These are phyloP conservation scores for Plasmodium fragile DNA, from an alignment of 169 alveolate species.

Conservation along the genomic window DNA sequence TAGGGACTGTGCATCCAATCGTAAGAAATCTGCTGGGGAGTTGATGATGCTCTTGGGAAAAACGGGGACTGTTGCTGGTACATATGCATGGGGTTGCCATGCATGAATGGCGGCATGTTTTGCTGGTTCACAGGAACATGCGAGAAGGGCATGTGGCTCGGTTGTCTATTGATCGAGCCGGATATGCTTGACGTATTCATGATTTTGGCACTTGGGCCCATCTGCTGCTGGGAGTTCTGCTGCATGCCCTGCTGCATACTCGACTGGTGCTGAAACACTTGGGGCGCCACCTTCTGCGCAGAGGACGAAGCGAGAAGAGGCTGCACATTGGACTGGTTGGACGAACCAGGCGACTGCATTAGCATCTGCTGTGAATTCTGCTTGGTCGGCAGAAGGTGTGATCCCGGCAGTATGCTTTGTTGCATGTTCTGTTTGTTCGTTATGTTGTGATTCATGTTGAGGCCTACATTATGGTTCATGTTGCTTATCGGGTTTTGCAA, in stretches of 20 bases:
- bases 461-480: neutral
- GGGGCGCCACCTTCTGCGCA: constrained; percentile 24
- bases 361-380: constrained; percentile 27
- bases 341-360: neutral
- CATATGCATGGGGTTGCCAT: constrained; percentile 18
- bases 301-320: neutral
- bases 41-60: constrained; percentile 18
- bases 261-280: neutral
- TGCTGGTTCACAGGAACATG: constrained; percentile 38
- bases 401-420: constrained; percentile 12
- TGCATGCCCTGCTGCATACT: neutral
- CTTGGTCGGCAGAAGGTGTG: neutral
- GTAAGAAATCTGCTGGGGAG: constrained; percentile 30
- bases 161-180: constrained; percentile 50
- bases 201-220: constrained; percentile 8
- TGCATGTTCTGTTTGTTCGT: constrained; percentile 11
- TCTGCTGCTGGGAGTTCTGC: constrained; percentile 35
- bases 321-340: neutral
- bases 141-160: constrained; percentile 9
- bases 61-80: constrained; percentile 38
- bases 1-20: constrained; percentile 65
- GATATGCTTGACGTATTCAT: constrained; percentile 28
- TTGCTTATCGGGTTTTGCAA: neutral
- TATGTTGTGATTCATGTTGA: neutral
- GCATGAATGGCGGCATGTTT: constrained; percentile 14